A percentile compares a stretch with the other conserved stretches of the same genome.
phyloP scores from a whole-genome alignment of 805 yeast genomes.

The Ogataea zsoltii region DNA sequence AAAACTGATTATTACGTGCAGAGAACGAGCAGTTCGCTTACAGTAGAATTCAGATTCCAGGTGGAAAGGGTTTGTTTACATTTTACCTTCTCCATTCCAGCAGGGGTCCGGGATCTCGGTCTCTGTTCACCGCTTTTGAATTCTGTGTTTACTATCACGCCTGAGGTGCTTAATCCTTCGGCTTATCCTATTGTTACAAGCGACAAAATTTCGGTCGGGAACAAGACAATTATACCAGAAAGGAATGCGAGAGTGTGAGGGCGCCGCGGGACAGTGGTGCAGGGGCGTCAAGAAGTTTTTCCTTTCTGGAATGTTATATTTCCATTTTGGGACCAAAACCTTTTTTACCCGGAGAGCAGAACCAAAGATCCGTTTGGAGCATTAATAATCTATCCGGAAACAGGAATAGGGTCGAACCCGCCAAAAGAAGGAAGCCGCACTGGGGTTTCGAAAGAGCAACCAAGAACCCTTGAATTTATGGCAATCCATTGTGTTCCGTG shows the following conservation, averaged over 20 bases:
- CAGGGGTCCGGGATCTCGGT: conserved; percentile 5
- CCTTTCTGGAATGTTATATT: conserved; percentile 13
- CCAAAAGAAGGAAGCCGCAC: conserved; percentile 2
- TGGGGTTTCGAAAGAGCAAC: not conserved
- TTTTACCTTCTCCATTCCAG: not conserved
- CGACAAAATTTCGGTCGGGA: conserved; percentile 2
- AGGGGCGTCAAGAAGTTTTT: conserved; percentile 6
- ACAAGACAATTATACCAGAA: conserved; percentile 3
- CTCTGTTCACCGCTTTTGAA: conserved; percentile 1
- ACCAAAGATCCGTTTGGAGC: conserved; percentile 2
- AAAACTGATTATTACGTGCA: not conserved
- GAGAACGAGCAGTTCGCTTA: not conserved
- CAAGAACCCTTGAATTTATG: not conserved
- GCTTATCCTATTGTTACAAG: conserved; percentile 5
- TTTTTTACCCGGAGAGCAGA: conserved; percentile 8
- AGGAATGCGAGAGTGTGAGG: conserved; percentile 1
- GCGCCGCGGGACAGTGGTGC: conserved; percentile 4
- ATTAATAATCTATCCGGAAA: conserved; percentile 6
- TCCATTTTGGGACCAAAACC: conserved; percentile 10
- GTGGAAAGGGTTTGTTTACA: not conserved
- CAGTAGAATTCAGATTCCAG: not conserved
- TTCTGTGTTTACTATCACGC: not conserved
- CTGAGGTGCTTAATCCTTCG: conserved; percentile 4
- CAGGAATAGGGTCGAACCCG: not conserved
- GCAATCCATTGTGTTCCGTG: too few species aligned